Percentiles rank a stretch among this genome's conserved stretches.
Conservation (phyloP, 768 basidiomycete genomes). For the Leccinellum rugosiceps region DNA sequence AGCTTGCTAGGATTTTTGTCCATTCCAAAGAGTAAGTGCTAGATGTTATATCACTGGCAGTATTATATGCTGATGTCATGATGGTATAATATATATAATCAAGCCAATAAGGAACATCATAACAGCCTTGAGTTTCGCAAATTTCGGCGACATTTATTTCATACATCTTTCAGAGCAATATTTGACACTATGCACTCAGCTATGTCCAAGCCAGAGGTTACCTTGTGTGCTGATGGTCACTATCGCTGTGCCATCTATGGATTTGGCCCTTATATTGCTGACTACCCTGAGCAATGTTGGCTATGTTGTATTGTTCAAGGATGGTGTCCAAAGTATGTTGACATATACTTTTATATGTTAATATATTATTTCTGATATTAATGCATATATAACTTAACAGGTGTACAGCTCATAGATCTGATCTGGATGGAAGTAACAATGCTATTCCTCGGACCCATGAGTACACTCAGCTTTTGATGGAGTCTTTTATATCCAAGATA, state of each 20-base stretch:
- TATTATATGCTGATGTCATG: neutral
- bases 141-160: neutral
- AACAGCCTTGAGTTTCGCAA: neutral
- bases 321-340: neutral
- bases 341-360: neutral
- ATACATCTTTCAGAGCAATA: neutral
- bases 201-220: neutral
- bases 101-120: neutral
- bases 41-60: neutral
- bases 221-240: constrained; percentile 20
- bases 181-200: neutral
- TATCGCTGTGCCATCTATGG: constrained; percentile 19
- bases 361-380: neutral
- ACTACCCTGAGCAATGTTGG: constrained; percentile 39
- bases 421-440: neutral
- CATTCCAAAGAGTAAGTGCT: neutral
- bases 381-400: neutral
- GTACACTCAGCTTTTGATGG: neutral
- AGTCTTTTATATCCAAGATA: neutral
- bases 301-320: neutral
- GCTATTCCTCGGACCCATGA: neutral
- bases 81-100: too few species aligned
- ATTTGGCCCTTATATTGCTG: constrained; percentile 38
- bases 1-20: neutral
- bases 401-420: neutral